Evolutionary conservation across 1,139 yeast species (phyloP), one percentile per base, ranked within the genome.

Genomic region (Pneumocystis canis): DNA sequence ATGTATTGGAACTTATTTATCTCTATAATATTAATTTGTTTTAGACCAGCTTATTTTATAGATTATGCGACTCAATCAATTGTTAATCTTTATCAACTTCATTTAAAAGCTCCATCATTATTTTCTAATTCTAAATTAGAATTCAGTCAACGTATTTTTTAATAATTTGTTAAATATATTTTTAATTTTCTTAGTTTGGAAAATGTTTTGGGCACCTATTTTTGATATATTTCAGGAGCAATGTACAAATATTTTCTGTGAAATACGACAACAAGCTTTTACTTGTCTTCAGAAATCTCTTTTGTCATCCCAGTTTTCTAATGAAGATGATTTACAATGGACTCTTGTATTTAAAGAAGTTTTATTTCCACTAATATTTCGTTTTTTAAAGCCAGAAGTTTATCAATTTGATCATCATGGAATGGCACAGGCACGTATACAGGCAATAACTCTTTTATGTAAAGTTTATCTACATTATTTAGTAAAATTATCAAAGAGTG

Each of bases 231-330:
- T 89, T 65, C 89, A 94, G 0, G 90, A 86, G 69, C 96, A 89
- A 73, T 87, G 96, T 71, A 81, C 87, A 72, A 89, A 89, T 69
- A 95, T 95, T 9, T 87, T 95, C 71, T 79, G 88, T 47, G 89
- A 86, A 70, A 78, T 89, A 14, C 77, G 96, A 59, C 74, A 80
- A 0, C 81, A 78, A 72, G 92, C 96, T 0, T 68, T 75, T 60
- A 68, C 65, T 75, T 79, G 64, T 71, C 80, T 20, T 75, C 89
- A 69, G 83, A 82, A 69, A 71, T 75, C 64, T 71, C 80, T 41
- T 68, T 80, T 66, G 68, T 84, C 69, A 67, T 62, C 74, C 65
- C 63, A 77, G 71, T 25, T 70, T 67, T 59, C 74, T 80, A 30
- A 77, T 0, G 78, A 76, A 57, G 68, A 67, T 5, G 71, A 67